These are phyloP conservation scores for Mrakiaceae sp. DNA, from an alignment of 1,284 basidiomycete species.

Conservation along the genomic window DNA sequence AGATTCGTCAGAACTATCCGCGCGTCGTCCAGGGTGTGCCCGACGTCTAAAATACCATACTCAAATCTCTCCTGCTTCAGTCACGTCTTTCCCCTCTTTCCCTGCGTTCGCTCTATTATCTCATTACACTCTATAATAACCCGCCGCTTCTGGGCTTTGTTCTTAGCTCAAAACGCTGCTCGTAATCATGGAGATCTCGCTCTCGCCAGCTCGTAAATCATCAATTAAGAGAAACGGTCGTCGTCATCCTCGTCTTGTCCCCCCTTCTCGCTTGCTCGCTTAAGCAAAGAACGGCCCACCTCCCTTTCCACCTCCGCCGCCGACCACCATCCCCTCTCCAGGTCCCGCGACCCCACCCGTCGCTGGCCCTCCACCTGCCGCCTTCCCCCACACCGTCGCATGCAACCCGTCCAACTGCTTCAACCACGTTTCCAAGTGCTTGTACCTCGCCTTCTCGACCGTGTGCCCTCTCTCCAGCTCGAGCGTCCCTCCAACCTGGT, in stretches of 20 bases:
- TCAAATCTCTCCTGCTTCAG: no score
- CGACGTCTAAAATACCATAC: background rate
- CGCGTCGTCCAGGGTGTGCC: background rate
- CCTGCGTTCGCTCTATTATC: no score
- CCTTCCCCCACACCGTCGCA: conserved; percentile 2
- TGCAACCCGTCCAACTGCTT: conserved; percentile 11
- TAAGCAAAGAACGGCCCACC: background rate
- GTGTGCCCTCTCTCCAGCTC: conserved; percentile 67
- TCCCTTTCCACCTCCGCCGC: background rate
- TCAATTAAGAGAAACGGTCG: background rate
- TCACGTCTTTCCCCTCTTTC: no score
- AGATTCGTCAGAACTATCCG: conserved; percentile 33
- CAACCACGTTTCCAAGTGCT: conserved; percentile 19
- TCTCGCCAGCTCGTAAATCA: background rate
- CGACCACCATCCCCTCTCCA: background rate
- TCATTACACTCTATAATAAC: no score
- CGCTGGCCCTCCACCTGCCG: conserved; percentile 11
- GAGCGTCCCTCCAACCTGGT: conserved; percentile 84
- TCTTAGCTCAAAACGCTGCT: no score
- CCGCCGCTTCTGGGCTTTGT: no score
- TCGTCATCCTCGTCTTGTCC: background rate
- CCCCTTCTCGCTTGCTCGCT: background rate
- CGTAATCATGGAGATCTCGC: no score
- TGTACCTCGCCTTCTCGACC: conserved; percentile 17
- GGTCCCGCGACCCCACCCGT: conserved; percentile 3